Conservation (phyloP, 1,284 basidiomycete species). For the Malassezia nana region DNA sequence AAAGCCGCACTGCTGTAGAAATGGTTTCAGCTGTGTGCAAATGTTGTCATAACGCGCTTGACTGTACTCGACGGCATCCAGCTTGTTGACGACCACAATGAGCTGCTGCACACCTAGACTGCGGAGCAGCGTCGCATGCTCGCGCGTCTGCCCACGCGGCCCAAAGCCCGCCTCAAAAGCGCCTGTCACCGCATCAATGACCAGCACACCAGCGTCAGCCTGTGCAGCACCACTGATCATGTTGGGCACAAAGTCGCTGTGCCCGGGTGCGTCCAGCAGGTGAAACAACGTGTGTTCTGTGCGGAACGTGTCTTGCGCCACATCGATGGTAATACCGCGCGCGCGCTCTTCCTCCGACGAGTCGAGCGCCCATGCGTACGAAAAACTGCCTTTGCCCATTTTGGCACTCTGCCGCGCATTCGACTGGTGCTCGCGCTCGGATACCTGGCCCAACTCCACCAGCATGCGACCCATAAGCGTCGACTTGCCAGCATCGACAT, state of each 20-base stretch:
- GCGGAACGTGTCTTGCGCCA: conserved; percentile 71
- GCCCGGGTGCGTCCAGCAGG: conserved; percentile 88
- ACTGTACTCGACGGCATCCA: conserved; percentile 65
- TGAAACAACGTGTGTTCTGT: conserved; percentile 74
- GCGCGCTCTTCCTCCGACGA: conserved; percentile 85
- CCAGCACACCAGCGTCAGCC: conserved; percentile 89
- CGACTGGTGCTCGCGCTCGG: conserved; percentile 69
- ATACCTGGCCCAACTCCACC: conserved; percentile 78
- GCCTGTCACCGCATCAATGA: conserved; percentile 78
- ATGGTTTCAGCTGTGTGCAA: conserved; percentile 62
- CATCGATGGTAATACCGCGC: conserved; percentile 93
- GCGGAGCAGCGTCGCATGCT: conserved; percentile 82
- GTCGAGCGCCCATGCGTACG: conserved; percentile 95
- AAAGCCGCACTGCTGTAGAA: conserved; percentile 80
- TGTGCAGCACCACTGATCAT: conserved; percentile 98
- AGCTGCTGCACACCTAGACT: conserved; percentile 90
- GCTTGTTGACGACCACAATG: conserved; percentile 85
- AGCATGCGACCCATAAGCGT: conserved; percentile 90
- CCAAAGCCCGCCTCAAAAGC: conserved; percentile 95
- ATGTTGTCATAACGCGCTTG: conserved; percentile 77
- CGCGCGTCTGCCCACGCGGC: conserved; percentile 87
- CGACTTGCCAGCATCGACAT: conserved; percentile 97
- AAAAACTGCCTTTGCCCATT: conserved; percentile 85
- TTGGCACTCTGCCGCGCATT: conserved; percentile 87
- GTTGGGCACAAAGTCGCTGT: conserved; percentile 94